Base-by-base conservation (phyloP, 2,329 filamentous ascomycete species). In the Geosmithia morbida region DNA sequence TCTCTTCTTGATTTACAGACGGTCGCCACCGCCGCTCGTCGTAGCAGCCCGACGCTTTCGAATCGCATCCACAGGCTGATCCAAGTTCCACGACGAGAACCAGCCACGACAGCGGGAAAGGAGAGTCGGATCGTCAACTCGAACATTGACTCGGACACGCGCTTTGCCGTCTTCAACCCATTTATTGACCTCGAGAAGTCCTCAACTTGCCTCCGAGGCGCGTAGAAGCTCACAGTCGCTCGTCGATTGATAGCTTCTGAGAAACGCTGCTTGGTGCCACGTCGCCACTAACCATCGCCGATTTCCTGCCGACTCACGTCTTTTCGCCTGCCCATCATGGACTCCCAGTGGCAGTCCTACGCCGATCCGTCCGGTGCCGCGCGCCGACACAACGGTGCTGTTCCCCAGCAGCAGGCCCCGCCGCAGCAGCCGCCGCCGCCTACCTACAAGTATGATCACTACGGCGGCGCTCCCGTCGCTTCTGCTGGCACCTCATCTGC, bases 361-460 rank as follows among this genome's bases (percentile, higher is more conserved):
- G 67, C 75, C 62, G 81, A 85, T 64, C 69, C 79, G 61, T 65
- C 74, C 58, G 73, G 71, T 59, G 73, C 75, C 61, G 71, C 80
- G 59, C 73, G 76, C 66, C 77, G 81, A 67, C 83, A 80, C 63
- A 80, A 77, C 64, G 71, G 72, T 54, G 62, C 50, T 52, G 52
- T 54, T 49, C 44, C 33, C 49, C 70, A 72, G 60, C 51, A 51
- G 50, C 55, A 49, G 46, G 58, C 52, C 49, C 59, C 20, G n/a
- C 52, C 63, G 50, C 49, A 56, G 49, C 52, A 55, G 48, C 53
- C 46, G 46, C 44, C 75, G 50, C 72, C 77, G 45, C 68, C 72
- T 53, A 72, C 71, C 59, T 84, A 78, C 65, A 79, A 79, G 55
- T 84, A 85, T 62, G 79, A 85, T 55, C 72, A 79, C 57, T 84